phyloP scores from a whole-genome alignment of 179 eudicot species.

The Actinidia polygama region DNA sequence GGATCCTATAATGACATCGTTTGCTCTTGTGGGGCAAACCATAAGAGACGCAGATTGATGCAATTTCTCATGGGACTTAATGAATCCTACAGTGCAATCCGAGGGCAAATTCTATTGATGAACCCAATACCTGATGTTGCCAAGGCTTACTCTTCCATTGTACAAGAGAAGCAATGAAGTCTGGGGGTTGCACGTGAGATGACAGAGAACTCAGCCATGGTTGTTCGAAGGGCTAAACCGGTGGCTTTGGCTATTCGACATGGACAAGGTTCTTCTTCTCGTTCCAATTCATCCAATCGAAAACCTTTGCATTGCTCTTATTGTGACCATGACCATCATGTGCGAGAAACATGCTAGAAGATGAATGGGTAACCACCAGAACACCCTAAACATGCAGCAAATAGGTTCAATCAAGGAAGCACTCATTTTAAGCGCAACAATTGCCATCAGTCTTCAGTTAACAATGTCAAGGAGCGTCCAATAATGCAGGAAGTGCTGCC shows the following conservation, averaged over 20 bases:
- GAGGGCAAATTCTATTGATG: slow-evolving; percentile 19
- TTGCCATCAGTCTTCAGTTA: not conserved
- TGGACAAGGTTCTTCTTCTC: not conserved
- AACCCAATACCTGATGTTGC: not conserved
- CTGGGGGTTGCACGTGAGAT: not conserved
- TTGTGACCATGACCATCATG: not conserved
- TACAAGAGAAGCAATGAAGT: not conserved
- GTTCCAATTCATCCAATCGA: not conserved
- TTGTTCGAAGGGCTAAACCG: not conserved
- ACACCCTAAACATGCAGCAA: not conserved
- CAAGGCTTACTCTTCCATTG: not conserved
- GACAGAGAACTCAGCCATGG: not conserved
- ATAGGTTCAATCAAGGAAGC: not conserved
- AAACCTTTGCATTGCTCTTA: not conserved
- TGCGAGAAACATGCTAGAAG: not conserved
- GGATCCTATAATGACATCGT: slow-evolving; percentile 1
- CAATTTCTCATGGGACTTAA: slow-evolving; percentile 25
- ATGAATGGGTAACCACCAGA: not conserved
- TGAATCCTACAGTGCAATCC: slow-evolving; percentile 14
- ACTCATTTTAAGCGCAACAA: not conserved
- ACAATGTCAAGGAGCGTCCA: not conserved
- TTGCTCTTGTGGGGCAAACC: not conserved
- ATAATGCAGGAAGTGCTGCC: not conserved
- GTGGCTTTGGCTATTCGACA: not conserved
- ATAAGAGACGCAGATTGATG: not conserved